Percentiles rank a stretch among this genome's conserved stretches.
Evolutionary conservation across 83 land plant species (phyloP).

Genomic region (Thuja plicata): DNA sequence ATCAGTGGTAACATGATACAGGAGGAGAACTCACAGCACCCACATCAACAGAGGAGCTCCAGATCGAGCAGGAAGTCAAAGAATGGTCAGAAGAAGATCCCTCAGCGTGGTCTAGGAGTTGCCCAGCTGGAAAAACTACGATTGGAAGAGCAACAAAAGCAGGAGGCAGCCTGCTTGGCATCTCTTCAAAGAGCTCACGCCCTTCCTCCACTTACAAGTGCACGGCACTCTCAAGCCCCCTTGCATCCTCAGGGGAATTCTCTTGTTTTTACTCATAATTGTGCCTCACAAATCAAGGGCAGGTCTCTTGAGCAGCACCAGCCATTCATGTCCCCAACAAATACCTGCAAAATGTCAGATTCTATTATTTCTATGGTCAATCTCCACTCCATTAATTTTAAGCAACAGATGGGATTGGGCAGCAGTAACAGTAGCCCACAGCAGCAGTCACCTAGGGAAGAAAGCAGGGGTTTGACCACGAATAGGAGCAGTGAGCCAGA

Average conservation of each 20-base stretch:
- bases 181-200: slow-evolving; percentile 17
- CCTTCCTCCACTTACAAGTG: slow-evolving; percentile 6
- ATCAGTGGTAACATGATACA: slow-evolving; percentile 9
- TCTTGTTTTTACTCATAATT: slow-evolving; percentile 1
- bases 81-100: slow-evolving; percentile 46
- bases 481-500: slow-evolving; percentile 13
- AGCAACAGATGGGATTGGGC: slow-evolving; percentile 6
- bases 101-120: slow-evolving; percentile 78
- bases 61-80: slow-evolving; percentile 16
- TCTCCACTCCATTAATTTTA: slow-evolving; percentile 2
- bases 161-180: slow-evolving; percentile 9
- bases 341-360: slow-evolving; percentile 7
- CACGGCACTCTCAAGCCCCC: not conserved
- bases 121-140: slow-evolving; percentile 73
- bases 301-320: not conserved
- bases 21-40: slow-evolving; percentile 7
- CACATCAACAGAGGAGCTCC: slow-evolving; percentile 9
- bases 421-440: slow-evolving; percentile 1
- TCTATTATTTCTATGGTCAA: slow-evolving; percentile 14
- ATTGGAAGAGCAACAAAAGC: slow-evolving; percentile 53
- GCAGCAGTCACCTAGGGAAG: slow-evolving; percentile 9
- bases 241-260: slow-evolving; percentile 1
- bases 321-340: not conserved
- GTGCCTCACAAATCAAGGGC: slow-evolving; percentile 1
- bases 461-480: not conserved